Base-by-base conservation (phyloP, 2,329 filamentous ascomycete species). In the Fusarium siculi region DNA sequence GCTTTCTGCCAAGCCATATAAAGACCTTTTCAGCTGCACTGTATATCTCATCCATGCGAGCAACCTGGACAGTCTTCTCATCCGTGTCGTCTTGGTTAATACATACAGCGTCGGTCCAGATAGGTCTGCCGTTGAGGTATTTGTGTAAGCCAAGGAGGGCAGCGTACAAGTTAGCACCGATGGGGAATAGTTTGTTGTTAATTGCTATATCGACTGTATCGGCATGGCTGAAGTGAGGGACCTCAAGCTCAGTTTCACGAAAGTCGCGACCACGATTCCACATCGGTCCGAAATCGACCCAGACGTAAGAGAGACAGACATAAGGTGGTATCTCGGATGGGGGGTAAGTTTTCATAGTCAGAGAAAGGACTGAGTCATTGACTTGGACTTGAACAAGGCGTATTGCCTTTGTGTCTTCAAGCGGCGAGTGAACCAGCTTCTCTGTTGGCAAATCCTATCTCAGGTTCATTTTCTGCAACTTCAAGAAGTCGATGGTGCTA, bases 41-140 rank as follows among this genome's bases (percentile, higher is more conserved):
- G 11, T 69, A 68, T 2, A 69, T 68, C 18, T 68, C 66, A 9
- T 66, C 63, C 63, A 68, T 63, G 2, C 66, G 63, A n/a, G 52
- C 50, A 0, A 69, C 66, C 23, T 69, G 66, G 2, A 25, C 8
- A 4, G 50, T 21, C 9, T 70, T 70, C 21, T 70, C 67, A 19
- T 16, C 34, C 1, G 16, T n/a, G 18, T 70, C 47, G 1, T 43
- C 39, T 10, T 69, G 67, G 21, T 69, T 69, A 9, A 70, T 70
- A 6, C 63, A 69, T 0, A 69, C 21, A 2, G 66, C 66, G 7
- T 69, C 66, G 15, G 62, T 40, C 66, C 67, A 70, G 25, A 70
- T 64, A 6, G 65, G 67, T 14, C 28, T 54, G 3, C 50, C 50
- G 3, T 40, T 23, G 7, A 70, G 67, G 23, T 70, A 40, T 15